Evolutionary conservation across 805 yeast genomes (phyloP).

Genomic region (Barnettozyma wickerhamii): DNA sequence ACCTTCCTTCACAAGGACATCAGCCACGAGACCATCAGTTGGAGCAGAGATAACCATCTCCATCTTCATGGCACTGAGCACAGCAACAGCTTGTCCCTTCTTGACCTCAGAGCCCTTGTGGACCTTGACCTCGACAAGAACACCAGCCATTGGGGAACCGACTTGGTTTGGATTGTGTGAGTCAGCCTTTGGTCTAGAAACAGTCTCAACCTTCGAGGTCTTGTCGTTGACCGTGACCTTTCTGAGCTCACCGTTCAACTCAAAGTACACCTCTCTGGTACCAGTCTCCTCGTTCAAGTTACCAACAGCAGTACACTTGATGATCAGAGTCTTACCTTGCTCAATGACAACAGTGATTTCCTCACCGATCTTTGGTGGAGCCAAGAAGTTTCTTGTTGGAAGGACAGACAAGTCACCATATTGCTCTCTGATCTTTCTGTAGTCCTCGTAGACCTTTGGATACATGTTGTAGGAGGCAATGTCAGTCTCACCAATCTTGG

Average conservation of each 20-base stretch:
- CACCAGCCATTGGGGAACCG: constrained; percentile 99
- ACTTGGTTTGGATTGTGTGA: constrained; percentile 83
- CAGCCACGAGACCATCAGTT: constrained; percentile 77
- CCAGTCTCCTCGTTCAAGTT: constrained; percentile 84
- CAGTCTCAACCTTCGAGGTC: constrained; percentile 77
- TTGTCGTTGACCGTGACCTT: constrained; percentile 90
- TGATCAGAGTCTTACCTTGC: constrained; percentile 88
- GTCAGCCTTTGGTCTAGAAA: constrained; percentile 88
- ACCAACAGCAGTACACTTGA: constrained; percentile 90
- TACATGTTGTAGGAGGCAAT: constrained; percentile 96
- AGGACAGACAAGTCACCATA: constrained; percentile 92
- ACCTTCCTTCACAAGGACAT: constrained; percentile 77
- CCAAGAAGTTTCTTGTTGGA: constrained; percentile 88
- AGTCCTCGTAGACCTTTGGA: constrained; percentile 94
- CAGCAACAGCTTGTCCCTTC: constrained; percentile 95
- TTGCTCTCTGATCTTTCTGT: constrained; percentile 63
- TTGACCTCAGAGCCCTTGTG: constrained; percentile 84
- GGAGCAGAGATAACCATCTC: constrained; percentile 98
- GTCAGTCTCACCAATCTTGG: constrained; percentile 77
- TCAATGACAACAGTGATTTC: constrained; percentile 88
- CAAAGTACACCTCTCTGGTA: constrained; percentile 93
- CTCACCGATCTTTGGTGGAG: constrained; percentile 83
- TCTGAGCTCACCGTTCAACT: constrained; percentile 97
- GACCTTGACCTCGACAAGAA: constrained; percentile 89
- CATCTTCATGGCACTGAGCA: constrained; percentile 98